Percentiles rank a stretch among this genome's conserved stretches.
Conservation (phyloP, 768 basidiomycete species). For the Candolleomyces eurysporus region DNA sequence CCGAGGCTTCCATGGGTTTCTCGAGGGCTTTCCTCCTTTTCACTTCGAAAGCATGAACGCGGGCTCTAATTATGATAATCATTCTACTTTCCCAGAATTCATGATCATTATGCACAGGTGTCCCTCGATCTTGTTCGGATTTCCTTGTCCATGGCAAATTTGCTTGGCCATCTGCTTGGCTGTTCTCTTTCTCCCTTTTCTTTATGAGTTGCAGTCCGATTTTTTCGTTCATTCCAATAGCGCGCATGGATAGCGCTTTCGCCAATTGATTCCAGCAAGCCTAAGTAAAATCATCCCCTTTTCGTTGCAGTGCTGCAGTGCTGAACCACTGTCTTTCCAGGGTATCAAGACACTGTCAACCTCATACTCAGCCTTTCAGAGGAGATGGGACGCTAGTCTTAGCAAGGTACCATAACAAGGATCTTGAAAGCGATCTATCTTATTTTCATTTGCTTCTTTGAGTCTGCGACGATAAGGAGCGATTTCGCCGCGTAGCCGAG, state of each 20-base stretch:
- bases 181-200: not conserved
- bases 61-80: constrained; percentile 12
- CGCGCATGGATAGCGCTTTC: not conserved
- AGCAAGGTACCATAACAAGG: not conserved
- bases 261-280: too few species aligned
- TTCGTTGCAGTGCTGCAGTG: too few species aligned
- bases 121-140: not conserved
- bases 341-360: not conserved
- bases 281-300: too few species aligned
- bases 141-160: not conserved
- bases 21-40: not conserved
- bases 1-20: constrained; percentile 4
- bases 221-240: not conserved
- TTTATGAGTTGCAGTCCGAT: not conserved
- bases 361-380: not conserved
- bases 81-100: constrained; percentile 12
- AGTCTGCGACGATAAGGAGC: not conserved
- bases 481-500: not conserved
- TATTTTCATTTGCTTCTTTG: not conserved
- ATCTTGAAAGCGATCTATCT: not conserved
- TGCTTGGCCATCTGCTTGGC: not conserved
- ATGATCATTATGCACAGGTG: constrained; percentile 14
- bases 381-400: not conserved
- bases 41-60: constrained; percentile 11
- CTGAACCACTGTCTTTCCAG: too few species aligned